Conservation (phyloP, 306 rosid genomes). For the Cercis canadensis region DNA sequence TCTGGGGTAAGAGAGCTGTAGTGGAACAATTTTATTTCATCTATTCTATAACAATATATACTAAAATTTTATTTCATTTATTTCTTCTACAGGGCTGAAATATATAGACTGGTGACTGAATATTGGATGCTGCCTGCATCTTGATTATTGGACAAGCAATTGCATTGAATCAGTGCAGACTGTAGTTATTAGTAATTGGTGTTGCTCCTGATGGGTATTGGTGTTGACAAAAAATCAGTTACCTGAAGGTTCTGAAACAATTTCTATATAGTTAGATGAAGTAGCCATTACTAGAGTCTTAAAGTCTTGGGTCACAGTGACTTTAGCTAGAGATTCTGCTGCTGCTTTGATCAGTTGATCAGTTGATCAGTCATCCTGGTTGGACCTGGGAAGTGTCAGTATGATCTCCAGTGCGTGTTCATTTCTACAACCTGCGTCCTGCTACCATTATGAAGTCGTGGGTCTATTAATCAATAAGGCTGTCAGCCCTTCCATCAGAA, state of each 20-base stretch:
- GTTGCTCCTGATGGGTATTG: slow-evolving; percentile 59
- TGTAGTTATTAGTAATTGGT: slow-evolving; percentile 44
- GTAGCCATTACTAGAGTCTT: slow-evolving; percentile 50
- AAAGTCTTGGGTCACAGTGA: slow-evolving; percentile 50
- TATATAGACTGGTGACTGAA: slow-evolving; percentile 45
- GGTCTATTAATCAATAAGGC: slow-evolving; percentile 73
- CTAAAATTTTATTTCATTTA: slow-evolving; percentile 21
- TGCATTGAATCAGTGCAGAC: slow-evolving; percentile 52
- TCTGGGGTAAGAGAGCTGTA: slow-evolving; percentile 59
- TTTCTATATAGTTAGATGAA: slow-evolving; percentile 56
- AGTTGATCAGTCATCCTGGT: slow-evolving; percentile 43
- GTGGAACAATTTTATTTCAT: not conserved
- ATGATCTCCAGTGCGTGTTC: slow-evolving; percentile 66
- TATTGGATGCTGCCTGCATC: slow-evolving; percentile 61
- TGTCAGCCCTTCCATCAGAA: slow-evolving; percentile 68
- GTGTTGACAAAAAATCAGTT: slow-evolving; percentile 44
- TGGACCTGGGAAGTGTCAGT: slow-evolving; percentile 53
- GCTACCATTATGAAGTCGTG: slow-evolving; percentile 47
- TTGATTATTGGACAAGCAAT: slow-evolving; percentile 52
- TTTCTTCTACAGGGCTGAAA: slow-evolving; percentile 66
- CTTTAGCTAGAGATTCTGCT: slow-evolving; percentile 44
- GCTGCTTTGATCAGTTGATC: slow-evolving; percentile 24
- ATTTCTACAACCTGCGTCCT: slow-evolving; percentile 44
- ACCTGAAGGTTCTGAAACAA: slow-evolving; percentile 53
- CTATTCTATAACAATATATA: not conserved